phyloP scores from a whole-genome alignment of 176 grass and related monocot genomes.

The Triticum timopheevii region DNA sequence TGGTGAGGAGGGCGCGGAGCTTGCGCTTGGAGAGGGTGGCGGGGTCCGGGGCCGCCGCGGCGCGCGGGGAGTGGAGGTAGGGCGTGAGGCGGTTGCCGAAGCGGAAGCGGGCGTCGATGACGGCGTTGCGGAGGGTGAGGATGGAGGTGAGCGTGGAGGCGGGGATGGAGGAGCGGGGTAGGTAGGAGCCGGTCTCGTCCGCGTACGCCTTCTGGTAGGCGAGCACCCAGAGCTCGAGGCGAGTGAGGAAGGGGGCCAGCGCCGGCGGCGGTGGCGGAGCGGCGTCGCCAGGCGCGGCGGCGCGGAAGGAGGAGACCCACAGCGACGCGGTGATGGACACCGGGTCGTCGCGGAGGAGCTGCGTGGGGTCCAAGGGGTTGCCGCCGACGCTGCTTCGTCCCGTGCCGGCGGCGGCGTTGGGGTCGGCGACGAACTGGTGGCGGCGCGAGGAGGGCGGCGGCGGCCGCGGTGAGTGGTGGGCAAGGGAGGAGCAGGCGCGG shows the following conservation, averaged over 20 bases:
- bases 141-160: constrained; percentile 56
- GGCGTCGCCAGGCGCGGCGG: neutral
- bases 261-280: constrained; percentile 28
- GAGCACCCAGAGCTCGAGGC: constrained; percentile 92
- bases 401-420: constrained; percentile 15
- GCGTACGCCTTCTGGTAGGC: constrained; percentile 95
- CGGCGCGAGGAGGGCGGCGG: constrained; percentile 26
- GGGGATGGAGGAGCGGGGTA: constrained; percentile 75
- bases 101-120: constrained; percentile 80
- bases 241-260: constrained; percentile 66
- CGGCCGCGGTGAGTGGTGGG: constrained; percentile 12
- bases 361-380: constrained; percentile 55
- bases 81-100: constrained; percentile 83
- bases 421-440: constrained; percentile 38
- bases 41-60: constrained; percentile 51
- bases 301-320: constrained; percentile 79
- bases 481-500: constrained; percentile 43
- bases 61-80: constrained; percentile 68
- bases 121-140: constrained; percentile 82
- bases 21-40: constrained; percentile 89
- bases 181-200: constrained; percentile 92
- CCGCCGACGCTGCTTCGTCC: constrained; percentile 13
- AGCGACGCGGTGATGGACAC: constrained; percentile 76
- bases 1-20: constrained; percentile 76
- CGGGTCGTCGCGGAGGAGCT: constrained; percentile 80